Percentiles rank a stretch among this genome's conserved stretches.
Evolutionary conservation across 78 protist genomes (phyloP).

Genomic region (Emiliania huxleyi): DNA sequence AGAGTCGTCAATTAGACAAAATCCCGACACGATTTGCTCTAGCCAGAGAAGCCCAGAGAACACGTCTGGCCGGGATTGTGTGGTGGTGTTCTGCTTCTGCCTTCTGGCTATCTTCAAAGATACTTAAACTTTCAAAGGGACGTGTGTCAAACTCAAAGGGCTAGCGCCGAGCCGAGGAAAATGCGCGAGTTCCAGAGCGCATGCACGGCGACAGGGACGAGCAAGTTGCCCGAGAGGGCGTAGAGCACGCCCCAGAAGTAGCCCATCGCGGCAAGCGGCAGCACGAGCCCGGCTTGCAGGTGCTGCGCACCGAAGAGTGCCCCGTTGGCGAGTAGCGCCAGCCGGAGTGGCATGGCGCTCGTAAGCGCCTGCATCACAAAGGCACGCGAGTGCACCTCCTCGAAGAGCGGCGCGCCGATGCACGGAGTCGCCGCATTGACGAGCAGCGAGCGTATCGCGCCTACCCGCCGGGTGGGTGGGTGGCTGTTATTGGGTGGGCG

Average conservation of each 20-base stretch:
- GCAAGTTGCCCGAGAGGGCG: not conserved
- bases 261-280: not conserved
- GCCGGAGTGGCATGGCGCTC: not conserved
- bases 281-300: not conserved
- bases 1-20: too few relatives aligned
- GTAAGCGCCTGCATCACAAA: not conserved
- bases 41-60: too few relatives aligned
- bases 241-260: slow-evolving; percentile 12
- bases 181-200: slow-evolving; percentile 11
- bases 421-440: not conserved
- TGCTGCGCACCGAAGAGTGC: not conserved
- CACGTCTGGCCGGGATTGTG: too few relatives aligned
- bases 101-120: too few relatives aligned
- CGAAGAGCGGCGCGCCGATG: not conserved
- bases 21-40: too few relatives aligned
- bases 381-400: slow-evolving; percentile 17
- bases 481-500: too few relatives aligned
- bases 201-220: not conserved
- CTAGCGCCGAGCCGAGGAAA: not conserved
- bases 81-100: too few relatives aligned
- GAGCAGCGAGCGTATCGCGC: not conserved
- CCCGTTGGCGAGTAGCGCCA: not conserved
- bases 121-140: too few relatives aligned
- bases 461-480: too few relatives aligned
- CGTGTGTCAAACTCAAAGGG: too few relatives aligned